Percentiles rank a stretch among this genome's conserved stretches.
phyloP scores from a whole-genome alignment of 192 early-diverging fungal genomes.

The Coemansia sp. region DNA sequence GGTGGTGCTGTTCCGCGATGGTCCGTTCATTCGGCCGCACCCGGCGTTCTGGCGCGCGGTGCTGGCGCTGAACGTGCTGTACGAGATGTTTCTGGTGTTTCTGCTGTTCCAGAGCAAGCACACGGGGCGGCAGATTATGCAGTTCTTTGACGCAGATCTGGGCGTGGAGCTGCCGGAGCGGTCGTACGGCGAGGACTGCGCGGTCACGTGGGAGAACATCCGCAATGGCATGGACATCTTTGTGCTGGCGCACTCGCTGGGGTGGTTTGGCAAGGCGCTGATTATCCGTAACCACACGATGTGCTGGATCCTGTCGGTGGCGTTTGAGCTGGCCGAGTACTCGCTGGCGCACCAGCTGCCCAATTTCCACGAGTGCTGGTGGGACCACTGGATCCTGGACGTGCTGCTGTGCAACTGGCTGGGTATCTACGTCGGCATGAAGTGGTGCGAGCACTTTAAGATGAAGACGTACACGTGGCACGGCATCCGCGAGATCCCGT shows the following conservation, averaged over 20 bases:
- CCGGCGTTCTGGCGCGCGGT: conserved; percentile 90
- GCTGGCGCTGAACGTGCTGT: conserved; percentile 76
- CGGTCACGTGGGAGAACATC: conserved; percentile 69
- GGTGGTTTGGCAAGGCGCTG: conserved; percentile 92
- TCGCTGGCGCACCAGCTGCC: conserved; percentile 90
- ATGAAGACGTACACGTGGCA: conserved; percentile 97
- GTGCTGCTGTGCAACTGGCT: conserved; percentile 91
- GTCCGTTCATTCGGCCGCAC: conserved; percentile 90
- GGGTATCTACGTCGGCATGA: conserved; percentile 92
- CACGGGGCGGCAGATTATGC: conserved; percentile 75
- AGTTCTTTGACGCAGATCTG: conserved; percentile 72
- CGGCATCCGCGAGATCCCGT: conserved; percentile 79
- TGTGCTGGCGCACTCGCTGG: conserved; percentile 85
- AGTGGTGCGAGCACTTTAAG: conserved; percentile 94
- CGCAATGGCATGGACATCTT: conserved; percentile 89
- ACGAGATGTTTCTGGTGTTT: conserved; percentile 86
- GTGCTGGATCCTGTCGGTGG: conserved; percentile 92
- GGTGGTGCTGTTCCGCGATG: conserved; percentile 87
- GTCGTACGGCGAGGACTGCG: conserved; percentile 88
- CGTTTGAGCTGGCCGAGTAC: conserved; percentile 96
- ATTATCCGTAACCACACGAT: conserved; percentile 92
- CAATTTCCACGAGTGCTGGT: conserved; percentile 99
- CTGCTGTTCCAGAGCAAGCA: conserved; percentile 91
- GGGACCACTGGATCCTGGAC: conserved; percentile 98
- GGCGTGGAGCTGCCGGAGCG: conserved; percentile 84